A percentile compares a stretch with the other conserved stretches of the same genome.
Conservation (phyloP, 805 yeast species). For the Candida montana region DNA sequence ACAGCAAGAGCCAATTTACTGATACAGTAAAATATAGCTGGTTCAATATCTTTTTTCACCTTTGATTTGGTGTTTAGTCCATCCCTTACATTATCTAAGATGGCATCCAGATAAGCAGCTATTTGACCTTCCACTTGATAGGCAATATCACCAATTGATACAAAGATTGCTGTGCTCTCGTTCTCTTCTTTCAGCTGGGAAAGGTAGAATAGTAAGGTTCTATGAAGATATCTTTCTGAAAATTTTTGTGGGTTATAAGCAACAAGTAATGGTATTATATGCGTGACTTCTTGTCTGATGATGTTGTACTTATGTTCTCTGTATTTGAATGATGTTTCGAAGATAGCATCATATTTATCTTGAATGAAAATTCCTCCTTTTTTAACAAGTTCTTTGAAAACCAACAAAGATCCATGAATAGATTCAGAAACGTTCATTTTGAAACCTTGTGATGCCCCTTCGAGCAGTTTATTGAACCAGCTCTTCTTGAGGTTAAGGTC, state of each 20-base stretch:
- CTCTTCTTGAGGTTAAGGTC: slow-evolving; percentile 63
- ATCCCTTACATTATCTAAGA: slow-evolving; percentile 78
- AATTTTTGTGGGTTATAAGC: slow-evolving; percentile 69
- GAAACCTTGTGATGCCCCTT: slow-evolving; percentile 60
- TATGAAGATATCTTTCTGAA: slow-evolving; percentile 74
- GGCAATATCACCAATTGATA: slow-evolving; percentile 82
- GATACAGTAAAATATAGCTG: slow-evolving; percentile 83
- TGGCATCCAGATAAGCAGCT: slow-evolving; percentile 82
- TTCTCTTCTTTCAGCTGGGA: slow-evolving; percentile 69
- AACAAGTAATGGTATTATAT: slow-evolving; percentile 78
- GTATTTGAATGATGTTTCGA: slow-evolving; percentile 66
- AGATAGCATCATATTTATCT: slow-evolving; percentile 68
- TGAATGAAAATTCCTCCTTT: slow-evolving; percentile 69
- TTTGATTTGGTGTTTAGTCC: slow-evolving; percentile 52
- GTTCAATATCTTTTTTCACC: slow-evolving; percentile 67
- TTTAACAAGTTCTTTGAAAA: slow-evolving; percentile 70
- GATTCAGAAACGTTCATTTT: slow-evolving; percentile 52
- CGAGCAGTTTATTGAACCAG: slow-evolving; percentile 70
- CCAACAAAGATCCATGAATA: slow-evolving; percentile 83
- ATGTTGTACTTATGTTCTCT: slow-evolving; percentile 73
- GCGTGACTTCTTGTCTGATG: slow-evolving; percentile 79
- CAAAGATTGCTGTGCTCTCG: slow-evolving; percentile 72
- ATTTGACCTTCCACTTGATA: slow-evolving; percentile 71
- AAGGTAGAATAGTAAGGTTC: slow-evolving; percentile 70
- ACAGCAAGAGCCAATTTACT: slow-evolving; percentile 83